These are phyloP conservation scores for Cyberlindnera japonica DNA, from an alignment of 805 yeast species.

Conservation along the genomic window DNA sequence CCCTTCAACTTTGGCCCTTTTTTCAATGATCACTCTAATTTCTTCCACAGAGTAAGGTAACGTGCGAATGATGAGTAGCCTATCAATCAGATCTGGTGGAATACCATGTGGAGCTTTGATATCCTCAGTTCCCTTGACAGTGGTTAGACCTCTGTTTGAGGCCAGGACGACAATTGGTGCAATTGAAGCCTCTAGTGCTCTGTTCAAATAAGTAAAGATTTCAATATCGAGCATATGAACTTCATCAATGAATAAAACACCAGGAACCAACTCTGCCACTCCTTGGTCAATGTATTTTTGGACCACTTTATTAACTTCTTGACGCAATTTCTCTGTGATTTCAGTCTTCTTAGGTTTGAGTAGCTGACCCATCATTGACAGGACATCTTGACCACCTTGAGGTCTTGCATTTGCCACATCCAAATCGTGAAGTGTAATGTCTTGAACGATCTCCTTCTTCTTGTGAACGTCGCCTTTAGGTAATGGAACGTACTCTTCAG, in stretches of 20 bases:
- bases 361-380: constrained; percentile 95
- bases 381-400: constrained; percentile 93
- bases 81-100: constrained; percentile 91
- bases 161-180: constrained; percentile 96
- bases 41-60: constrained; percentile 84
- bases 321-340: constrained; percentile 90
- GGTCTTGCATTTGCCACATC: constrained; percentile 97
- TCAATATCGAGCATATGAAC: constrained; percentile 98
- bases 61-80: constrained; percentile 88
- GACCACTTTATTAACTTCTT: constrained; percentile 93
- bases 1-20: constrained; percentile 76
- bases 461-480: constrained; percentile 99
- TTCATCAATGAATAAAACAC: constrained; percentile 96
- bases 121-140: constrained; percentile 87
- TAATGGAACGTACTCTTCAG: constrained; percentile 96
- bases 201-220: constrained; percentile 90
- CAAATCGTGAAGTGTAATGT: constrained; percentile 92
- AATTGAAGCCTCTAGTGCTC: constrained; percentile 87
- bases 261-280: constrained; percentile 95
- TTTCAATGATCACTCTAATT: constrained; percentile 73
- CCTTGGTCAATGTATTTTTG: constrained; percentile 97
- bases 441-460: constrained; percentile 96
- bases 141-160: constrained; percentile 90
- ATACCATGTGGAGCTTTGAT: constrained; percentile 91
- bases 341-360: constrained; percentile 95